These are phyloP conservation scores for Xylariaceae sp. DNA, from an alignment of 2,329 filamentous ascomycete genomes.

Conservation along the genomic window DNA sequence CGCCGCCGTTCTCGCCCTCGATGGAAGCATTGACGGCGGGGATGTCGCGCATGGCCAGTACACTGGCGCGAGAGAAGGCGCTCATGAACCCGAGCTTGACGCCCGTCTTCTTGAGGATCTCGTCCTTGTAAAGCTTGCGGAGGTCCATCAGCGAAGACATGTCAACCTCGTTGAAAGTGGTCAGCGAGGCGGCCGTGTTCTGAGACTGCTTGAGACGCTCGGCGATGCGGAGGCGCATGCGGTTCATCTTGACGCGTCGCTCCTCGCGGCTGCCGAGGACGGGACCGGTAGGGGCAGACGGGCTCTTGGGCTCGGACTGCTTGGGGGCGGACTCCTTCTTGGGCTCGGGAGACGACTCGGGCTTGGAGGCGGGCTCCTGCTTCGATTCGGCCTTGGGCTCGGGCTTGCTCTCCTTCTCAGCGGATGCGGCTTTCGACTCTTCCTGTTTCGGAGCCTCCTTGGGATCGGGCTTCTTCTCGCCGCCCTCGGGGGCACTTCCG, in stretches of 20 bases:
- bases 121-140: conserved; percentile 95
- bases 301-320: conserved; percentile 36
- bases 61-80: conserved; percentile 85
- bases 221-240: conserved; percentile 95
- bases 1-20: conserved; percentile 88
- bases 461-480: conserved; percentile 51
- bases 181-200: conserved; percentile 94
- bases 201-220: conserved; percentile 99
- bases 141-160: conserved; percentile 98
- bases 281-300: conserved; percentile 33
- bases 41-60: conserved; percentile 92
- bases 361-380: conserved; percentile 35
- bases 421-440: conserved; percentile 40
- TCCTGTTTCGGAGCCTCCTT: conserved; percentile 54
- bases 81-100: conserved; percentile 99
- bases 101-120: conserved; percentile 89
- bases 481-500: conserved; percentile 60
- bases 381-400: conserved; percentile 38
- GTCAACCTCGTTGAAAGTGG: conserved; percentile 98
- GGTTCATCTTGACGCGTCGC: conserved; percentile 98
- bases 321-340: conserved; percentile 36
- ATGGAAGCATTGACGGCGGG: conserved; percentile 95
- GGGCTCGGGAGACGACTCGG: conserved; percentile 32
- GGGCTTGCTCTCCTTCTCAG: conserved; percentile 30
- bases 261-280: conserved; percentile 75